A percentile compares a stretch with the other conserved stretches of the same genome.
phyloP scores from a whole-genome alignment of 176 grass and related monocot genomes.

The Musa troglodytarum region DNA sequence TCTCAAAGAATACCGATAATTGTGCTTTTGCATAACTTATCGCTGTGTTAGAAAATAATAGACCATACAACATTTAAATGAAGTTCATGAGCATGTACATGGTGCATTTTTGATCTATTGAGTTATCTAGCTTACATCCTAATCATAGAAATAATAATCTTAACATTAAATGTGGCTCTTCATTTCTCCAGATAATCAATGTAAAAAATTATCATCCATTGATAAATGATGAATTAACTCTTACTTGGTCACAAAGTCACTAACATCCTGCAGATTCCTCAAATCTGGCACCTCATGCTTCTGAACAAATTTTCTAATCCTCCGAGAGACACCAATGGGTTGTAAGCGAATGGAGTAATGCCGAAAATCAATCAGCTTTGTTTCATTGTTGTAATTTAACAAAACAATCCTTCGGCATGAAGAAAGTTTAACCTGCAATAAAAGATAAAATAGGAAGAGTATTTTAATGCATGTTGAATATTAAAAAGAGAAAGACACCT shows the following conservation, averaged over 20 bases:
- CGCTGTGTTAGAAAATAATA: too few relatives aligned
- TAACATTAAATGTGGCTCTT: too few relatives aligned
- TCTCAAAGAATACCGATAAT: neutral
- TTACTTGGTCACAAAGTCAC: conserved; percentile 65
- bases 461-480: conserved; percentile 1
- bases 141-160: too few relatives aligned
- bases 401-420: conserved; percentile 42
- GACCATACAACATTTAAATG: neutral
- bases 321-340: conserved; percentile 50
- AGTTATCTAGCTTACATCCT: too few relatives aligned
- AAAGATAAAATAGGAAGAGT: neutral
- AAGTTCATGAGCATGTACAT: neutral
- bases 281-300: conserved; percentile 53
- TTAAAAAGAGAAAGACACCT: neutral
- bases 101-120: too few relatives aligned
- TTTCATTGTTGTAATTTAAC: conserved; percentile 49
- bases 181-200: too few relatives aligned
- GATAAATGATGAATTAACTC: neutral
- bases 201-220: neutral
- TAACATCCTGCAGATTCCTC: conserved; percentile 46
- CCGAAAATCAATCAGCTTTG: conserved; percentile 37
- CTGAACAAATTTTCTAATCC: conserved; percentile 55
- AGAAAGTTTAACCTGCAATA: conserved; percentile 42
- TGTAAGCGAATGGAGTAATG: conserved; percentile 61
- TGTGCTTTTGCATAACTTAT: too few relatives aligned